phyloP scores from a whole-genome alignment of 345 rosid genomes.

The Lepidium didymum region DNA sequence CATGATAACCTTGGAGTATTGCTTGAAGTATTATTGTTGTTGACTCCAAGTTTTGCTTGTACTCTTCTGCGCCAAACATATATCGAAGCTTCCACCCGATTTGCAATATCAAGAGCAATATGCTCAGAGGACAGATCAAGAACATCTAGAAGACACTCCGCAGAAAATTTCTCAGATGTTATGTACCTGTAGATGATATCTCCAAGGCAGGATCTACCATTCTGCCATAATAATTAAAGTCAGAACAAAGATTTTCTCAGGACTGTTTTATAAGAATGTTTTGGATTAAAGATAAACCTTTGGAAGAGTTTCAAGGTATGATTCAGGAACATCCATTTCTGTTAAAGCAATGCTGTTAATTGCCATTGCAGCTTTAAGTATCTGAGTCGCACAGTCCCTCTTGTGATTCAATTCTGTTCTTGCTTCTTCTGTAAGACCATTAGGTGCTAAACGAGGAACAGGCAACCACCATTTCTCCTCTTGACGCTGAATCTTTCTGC shows the following conservation, averaged over 20 bases:
- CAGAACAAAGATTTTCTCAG: neutral
- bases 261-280: neutral
- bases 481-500: conserved; percentile 68
- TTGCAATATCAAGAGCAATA: conserved; percentile 76
- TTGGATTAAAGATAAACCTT: conserved; percentile 39
- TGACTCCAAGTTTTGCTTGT: conserved; percentile 43
- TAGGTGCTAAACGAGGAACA: conserved; percentile 79
- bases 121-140: conserved; percentile 92
- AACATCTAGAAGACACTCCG: conserved; percentile 79
- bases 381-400: conserved; percentile 74
- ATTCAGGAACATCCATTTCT: conserved; percentile 93
- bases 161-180: conserved; percentile 76
- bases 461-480: conserved; percentile 99
- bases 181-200: conserved; percentile 75
- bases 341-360: conserved; percentile 61
- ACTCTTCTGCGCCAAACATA: conserved; percentile 77
- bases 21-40: conserved; percentile 28
- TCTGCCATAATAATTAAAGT: conserved; percentile 38
- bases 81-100: conserved; percentile 80
- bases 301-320: conserved; percentile 80
- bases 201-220: conserved; percentile 82
- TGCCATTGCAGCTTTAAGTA: conserved; percentile 93
- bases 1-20: conserved; percentile 69
- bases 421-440: conserved; percentile 71
- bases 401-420: conserved; percentile 71